Evolutionary conservation across 139 green algal species (phyloP).

Genomic region (Penium margaritaceum): DNA sequence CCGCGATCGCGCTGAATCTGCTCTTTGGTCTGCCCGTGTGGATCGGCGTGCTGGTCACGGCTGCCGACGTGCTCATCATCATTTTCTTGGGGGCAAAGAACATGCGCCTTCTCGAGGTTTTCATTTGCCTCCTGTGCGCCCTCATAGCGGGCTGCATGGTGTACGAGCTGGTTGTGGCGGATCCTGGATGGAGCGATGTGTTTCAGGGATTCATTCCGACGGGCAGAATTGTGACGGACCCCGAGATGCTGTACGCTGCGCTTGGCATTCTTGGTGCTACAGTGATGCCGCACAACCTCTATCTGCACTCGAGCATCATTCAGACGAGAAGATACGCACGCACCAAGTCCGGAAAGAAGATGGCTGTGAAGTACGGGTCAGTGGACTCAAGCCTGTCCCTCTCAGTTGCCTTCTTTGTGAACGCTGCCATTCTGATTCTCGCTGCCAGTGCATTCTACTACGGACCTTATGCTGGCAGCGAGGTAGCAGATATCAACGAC

Average conservation of each 20-base stretch:
- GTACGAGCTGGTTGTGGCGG: constrained; percentile 24
- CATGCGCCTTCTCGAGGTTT: constrained; percentile 28
- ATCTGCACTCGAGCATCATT: constrained; percentile 64
- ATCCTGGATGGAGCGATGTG: constrained; percentile 19
- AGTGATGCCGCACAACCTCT: constrained; percentile 69
- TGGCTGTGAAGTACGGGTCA: constrained; percentile 53
- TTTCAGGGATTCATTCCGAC: constrained; percentile 9
- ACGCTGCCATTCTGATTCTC: constrained; percentile 61
- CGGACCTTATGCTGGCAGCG: not conserved
- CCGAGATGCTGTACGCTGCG: constrained; percentile 30
- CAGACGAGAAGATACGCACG: constrained; percentile 54
- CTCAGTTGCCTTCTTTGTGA: constrained; percentile 60
- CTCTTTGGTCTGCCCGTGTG: constrained; percentile 50
- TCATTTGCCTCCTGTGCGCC: constrained; percentile 27
- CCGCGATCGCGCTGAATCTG: constrained; percentile 51
- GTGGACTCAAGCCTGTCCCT: constrained; percentile 57
- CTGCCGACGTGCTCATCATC: constrained; percentile 30
- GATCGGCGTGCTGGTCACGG: constrained; percentile 57
- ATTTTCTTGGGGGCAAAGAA: constrained; percentile 19
- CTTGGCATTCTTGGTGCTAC: constrained; percentile 37
- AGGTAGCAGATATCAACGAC: constrained; percentile 41
- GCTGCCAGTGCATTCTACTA: constrained; percentile 56
- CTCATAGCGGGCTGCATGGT: constrained; percentile 30
- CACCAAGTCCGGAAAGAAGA: constrained; percentile 42
- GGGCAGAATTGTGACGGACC: constrained; percentile 17